phyloP scores from a whole-genome alignment of 2,329 filamentous ascomycete genomes.

The Penicillium sp. region DNA sequence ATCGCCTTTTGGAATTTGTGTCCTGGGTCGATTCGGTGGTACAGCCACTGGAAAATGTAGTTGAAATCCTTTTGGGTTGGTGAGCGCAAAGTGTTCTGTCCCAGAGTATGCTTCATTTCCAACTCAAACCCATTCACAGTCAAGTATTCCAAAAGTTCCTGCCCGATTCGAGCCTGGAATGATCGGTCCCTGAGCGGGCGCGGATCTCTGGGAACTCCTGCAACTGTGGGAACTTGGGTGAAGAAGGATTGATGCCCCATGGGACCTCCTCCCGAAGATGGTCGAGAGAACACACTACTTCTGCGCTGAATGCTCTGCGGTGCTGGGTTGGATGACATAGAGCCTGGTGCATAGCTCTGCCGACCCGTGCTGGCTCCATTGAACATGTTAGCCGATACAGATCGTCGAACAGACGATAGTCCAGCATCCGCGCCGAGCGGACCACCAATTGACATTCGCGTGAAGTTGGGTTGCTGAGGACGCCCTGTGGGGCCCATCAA shows the following conservation, averaged over 20 bases:
- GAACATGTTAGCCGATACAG: conserved; percentile 69
- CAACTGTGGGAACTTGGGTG: conserved; percentile 77
- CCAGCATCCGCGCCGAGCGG: conserved; percentile 77
- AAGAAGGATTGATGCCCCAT: conserved; percentile 90
- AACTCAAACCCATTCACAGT: conserved; percentile 94
- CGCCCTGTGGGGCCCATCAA: conserved; percentile 83
- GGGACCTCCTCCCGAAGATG: conserved; percentile 64
- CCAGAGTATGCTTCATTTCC: conserved; percentile 94
- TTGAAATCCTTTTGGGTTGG: conserved; percentile 99
- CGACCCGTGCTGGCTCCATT: conserved; percentile 60
- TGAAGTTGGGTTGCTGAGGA: conserved; percentile 84
- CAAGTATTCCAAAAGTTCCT: conserved; percentile 89
- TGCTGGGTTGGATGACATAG: conserved; percentile 56
- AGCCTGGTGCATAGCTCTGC: conserved; percentile 70
- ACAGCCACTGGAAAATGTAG: conserved; percentile 96
- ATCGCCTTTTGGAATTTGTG: conserved; percentile 94
- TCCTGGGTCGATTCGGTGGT: conserved; percentile 90
- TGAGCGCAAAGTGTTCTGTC: conserved; percentile 85
- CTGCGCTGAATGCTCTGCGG: conserved; percentile 60
- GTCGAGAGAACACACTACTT: conserved; percentile 82
- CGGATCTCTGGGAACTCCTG: conserved; percentile 82
- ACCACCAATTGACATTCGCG: conserved; percentile 73
- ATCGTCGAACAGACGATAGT: conserved; percentile 80
- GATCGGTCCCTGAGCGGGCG: conserved; percentile 79
- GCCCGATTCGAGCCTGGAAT: conserved; percentile 79